Evolutionary conservation across 2,329 filamentous ascomycete species (phyloP).

Genomic region (Xenoacremonium recifei): DNA sequence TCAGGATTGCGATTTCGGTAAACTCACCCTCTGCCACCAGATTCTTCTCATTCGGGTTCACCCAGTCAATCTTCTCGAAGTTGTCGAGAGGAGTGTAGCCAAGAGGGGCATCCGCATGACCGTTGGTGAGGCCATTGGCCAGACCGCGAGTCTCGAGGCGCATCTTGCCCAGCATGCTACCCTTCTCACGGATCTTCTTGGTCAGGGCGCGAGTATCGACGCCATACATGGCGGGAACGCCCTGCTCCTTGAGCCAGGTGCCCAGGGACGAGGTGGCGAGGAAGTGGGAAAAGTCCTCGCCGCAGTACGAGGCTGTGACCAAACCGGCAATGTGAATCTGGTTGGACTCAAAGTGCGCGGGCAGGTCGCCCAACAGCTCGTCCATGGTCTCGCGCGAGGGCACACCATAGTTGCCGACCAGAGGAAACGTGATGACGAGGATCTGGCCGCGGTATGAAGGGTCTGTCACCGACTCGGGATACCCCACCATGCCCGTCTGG

Average conservation of each 20-base stretch:
- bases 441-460: constrained; percentile 91
- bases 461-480: constrained; percentile 89
- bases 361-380: constrained; percentile 78
- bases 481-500: constrained; percentile 99
- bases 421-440: constrained; percentile 90
- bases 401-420: constrained; percentile 97
- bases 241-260: constrained; percentile 94
- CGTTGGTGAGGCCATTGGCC: constrained; percentile 42
- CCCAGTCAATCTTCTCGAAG: constrained; percentile 84
- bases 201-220: constrained; percentile 93
- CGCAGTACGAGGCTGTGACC: constrained; percentile 86
- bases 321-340: constrained; percentile 94
- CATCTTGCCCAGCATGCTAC: constrained; percentile 94
- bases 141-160: constrained; percentile 61
- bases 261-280: constrained; percentile 88
- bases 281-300: constrained; percentile 94
- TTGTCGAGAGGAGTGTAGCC: constrained; percentile 32
- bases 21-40: constrained; percentile 88
- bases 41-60: constrained; percentile 89
- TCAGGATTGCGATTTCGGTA: constrained; percentile 13
- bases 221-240: constrained; percentile 89
- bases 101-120: constrained; percentile 22
- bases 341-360: constrained; percentile 88
- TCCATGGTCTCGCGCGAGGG: constrained; percentile 84
- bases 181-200: constrained; percentile 89